Evolutionary conservation across 768 basidiomycete species (phyloP).

Genomic region (Termitomyces sp.): DNA sequence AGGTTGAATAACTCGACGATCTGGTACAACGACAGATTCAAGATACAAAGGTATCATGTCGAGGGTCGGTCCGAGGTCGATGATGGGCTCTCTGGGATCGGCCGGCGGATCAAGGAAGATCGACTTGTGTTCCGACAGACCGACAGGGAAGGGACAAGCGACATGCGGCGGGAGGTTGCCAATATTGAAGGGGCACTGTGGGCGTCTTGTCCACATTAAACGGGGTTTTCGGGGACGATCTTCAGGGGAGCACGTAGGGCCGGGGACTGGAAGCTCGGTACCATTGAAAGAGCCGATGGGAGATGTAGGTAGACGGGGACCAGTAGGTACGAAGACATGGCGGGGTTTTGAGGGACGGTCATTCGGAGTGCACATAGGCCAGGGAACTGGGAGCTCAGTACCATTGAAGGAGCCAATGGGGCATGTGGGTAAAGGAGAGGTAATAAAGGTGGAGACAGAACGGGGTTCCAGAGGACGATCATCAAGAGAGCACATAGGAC

Average conservation of each 20-base stretch:
- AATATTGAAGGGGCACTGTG: neutral
- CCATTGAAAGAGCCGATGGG: neutral
- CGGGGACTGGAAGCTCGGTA: neutral
- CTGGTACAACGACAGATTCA: neutral
- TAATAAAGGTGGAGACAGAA: no score
- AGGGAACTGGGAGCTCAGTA: no score
- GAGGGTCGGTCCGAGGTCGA: neutral
- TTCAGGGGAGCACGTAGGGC: neutral
- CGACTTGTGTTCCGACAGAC: neutral
- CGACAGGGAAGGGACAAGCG: neutral
- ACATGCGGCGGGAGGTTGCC: neutral
- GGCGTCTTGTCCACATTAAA: neutral
- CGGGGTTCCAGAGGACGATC: no score
- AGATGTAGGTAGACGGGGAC: neutral
- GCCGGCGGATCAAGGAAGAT: neutral
- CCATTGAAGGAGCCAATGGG: no score
- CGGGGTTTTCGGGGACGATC: neutral
- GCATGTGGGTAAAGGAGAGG: no score
- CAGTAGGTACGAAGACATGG: no score
- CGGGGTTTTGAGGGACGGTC: no score
- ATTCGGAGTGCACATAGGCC: no score
- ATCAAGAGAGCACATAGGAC: no score
- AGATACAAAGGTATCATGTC: neutral
- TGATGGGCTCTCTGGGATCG: neutral
- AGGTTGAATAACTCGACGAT: no score